A percentile compares a stretch with the other conserved stretches of the same genome.
These are phyloP conservation scores for Graphiopsis chlorocephala DNA, from an alignment of 2,329 filamentous ascomycete genomes.

Conservation along the genomic window DNA sequence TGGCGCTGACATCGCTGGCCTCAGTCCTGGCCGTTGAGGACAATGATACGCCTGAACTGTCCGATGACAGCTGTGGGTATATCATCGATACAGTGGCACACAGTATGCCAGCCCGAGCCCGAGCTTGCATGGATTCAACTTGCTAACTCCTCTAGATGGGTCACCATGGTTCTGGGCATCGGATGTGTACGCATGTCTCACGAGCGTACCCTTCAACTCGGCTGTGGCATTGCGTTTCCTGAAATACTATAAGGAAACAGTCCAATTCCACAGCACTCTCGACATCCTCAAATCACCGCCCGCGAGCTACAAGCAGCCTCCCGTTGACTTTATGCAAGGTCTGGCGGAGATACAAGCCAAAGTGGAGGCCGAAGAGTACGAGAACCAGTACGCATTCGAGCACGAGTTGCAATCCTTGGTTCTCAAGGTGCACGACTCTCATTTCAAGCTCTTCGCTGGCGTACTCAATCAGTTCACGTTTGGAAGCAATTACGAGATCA, in stretches of 20 bases:
- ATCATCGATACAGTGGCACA: not conserved
- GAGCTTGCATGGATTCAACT: not conserved
- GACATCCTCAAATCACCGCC: constrained; percentile 40
- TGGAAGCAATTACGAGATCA: not conserved
- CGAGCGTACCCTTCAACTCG: constrained; percentile 41
- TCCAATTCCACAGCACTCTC: constrained; percentile 42
- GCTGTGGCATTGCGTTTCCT: constrained; percentile 41
- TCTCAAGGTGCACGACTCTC: constrained; percentile 41
- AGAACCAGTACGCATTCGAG: constrained; percentile 43
- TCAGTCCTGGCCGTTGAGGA: not conserved
- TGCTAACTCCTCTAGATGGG: not conserved
- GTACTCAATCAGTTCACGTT: constrained; percentile 4
- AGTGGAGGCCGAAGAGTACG: constrained; percentile 32
- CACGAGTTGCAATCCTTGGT: constrained; percentile 36
- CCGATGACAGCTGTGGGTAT: not conserved
- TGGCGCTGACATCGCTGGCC: not conserved
- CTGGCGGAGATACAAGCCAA: constrained; percentile 36
- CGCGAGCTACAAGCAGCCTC: constrained; percentile 35
- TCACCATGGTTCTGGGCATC: constrained; percentile 16
- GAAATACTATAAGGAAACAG: constrained; percentile 40
- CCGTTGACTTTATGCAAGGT: constrained; percentile 39
- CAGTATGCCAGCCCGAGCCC: not conserved
- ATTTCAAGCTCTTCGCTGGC: constrained; percentile 29
- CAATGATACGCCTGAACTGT: not conserved
- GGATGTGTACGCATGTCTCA: constrained; percentile 40